A percentile compares a stretch with the other conserved stretches of the same genome.
Conservation (phyloP, 805 yeast genomes). For the Tetrapisispora arboricola region DNA sequence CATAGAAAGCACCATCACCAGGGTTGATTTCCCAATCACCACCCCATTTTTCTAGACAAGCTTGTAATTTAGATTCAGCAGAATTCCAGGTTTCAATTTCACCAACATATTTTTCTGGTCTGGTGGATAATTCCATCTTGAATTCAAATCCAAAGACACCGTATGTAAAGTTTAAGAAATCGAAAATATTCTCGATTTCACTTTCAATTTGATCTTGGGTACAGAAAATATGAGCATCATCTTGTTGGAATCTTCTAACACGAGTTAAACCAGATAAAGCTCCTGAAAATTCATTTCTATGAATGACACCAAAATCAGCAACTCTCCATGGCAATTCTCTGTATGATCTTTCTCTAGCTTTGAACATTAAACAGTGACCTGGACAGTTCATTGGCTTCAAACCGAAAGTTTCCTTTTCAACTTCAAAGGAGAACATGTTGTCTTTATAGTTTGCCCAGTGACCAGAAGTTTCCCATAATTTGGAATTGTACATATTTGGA, state of each 20-base stretch:
- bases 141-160: constrained; percentile 91
- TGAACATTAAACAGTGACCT: constrained; percentile 82
- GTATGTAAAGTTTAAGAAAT: constrained; percentile 74
- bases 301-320: constrained; percentile 85
- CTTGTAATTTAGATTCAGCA: constrained; percentile 79
- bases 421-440: constrained; percentile 93
- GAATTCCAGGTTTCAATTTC: constrained; percentile 87
- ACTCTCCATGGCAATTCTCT: constrained; percentile 78
- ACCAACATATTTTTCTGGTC: constrained; percentile 96
- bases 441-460: constrained; percentile 98
- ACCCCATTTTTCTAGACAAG: constrained; percentile 75
- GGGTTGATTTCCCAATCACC: constrained; percentile 90
- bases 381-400: constrained; percentile 96
- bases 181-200: constrained; percentile 71
- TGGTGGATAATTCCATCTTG: constrained; percentile 92
- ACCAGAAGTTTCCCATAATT: constrained; percentile 97
- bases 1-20: constrained; percentile 96
- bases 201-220: constrained; percentile 58
- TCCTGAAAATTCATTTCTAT: constrained; percentile 91
- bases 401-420: constrained; percentile 91
- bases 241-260: constrained; percentile 93
- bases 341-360: constrained; percentile 65
- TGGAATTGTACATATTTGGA: constrained; percentile 96
- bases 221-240: constrained; percentile 96
- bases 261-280: constrained; percentile 88